Percentiles rank a stretch among this genome's conserved stretches.
These are phyloP conservation scores for Torulaspora globosa DNA, from an alignment of 1,139 yeast genomes.

Conservation along the genomic window DNA sequence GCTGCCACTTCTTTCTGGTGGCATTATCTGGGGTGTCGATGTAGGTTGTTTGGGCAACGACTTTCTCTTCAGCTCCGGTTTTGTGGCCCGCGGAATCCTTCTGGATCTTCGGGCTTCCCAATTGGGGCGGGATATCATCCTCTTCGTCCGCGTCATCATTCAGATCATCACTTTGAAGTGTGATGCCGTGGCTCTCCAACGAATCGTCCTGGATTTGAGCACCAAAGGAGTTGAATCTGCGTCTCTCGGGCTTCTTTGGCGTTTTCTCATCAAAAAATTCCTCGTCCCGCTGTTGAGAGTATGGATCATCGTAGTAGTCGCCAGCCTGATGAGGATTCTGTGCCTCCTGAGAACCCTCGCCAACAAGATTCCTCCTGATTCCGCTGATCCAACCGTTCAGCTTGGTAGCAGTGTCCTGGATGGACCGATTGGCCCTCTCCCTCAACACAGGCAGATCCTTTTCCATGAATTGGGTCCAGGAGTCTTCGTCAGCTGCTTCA, in stretches of 20 bases:
- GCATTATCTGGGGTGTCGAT: slow-evolving; percentile 35
- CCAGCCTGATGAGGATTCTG: slow-evolving; percentile 15
- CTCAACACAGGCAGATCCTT: slow-evolving; percentile 61
- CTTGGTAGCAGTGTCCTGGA: slow-evolving; percentile 77
- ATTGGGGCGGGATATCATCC: slow-evolving; percentile 44
- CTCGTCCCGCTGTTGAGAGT: slow-evolving; percentile 18
- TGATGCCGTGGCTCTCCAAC: slow-evolving; percentile 53
- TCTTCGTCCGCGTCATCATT: slow-evolving; percentile 32
- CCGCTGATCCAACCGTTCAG: slow-evolving; percentile 82
- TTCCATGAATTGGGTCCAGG: slow-evolving; percentile 62
- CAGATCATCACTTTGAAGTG: slow-evolving; percentile 46
- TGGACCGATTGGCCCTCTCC: slow-evolving; percentile 68
- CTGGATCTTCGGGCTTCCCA: slow-evolving; percentile 11
- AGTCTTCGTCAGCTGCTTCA: slow-evolving; percentile 48
- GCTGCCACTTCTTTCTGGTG: slow-evolving; percentile 28
- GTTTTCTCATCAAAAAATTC: slow-evolving; percentile 12
- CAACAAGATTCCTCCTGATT: slow-evolving; percentile 40
- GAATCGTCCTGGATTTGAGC: slow-evolving; percentile 49
- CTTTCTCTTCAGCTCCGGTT: slow-evolving; percentile 19
- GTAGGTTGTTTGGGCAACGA: slow-evolving; percentile 32
- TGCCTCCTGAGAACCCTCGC: slow-evolving; percentile 23
- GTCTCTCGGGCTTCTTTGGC: slow-evolving; percentile 35
- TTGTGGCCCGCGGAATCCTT: slow-evolving; percentile 8
- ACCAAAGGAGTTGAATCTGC: slow-evolving; percentile 36
- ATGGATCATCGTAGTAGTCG: slow-evolving; percentile 29